Base-by-base conservation (phyloP, 441 rosid genomes). In the Croton setiger region DNA sequence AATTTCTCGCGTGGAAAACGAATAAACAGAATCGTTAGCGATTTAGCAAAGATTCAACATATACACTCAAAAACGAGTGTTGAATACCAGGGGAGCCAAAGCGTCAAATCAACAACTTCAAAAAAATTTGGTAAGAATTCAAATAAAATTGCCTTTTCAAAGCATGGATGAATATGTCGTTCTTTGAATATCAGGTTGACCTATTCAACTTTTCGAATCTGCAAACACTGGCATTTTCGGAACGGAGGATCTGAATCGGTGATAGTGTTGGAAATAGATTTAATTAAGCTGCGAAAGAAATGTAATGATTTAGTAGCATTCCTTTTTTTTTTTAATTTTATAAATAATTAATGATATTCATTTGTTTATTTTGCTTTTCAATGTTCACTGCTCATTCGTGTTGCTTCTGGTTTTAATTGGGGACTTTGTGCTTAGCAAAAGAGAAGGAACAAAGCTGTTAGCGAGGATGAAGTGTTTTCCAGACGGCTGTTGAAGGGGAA, bases 391-490 rank as follows among this genome's bases (percentile, higher is more conserved):
- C 31, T 43, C 36, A 39, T 37, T 60, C 11, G 48, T 8, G 47
- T 35, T 10, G 7, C 43, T 39, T 39, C 7, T 39, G 1, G 43
- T 5, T 39, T 39, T 39, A 35, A 14, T n/a, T 18, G n/a, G 43
- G 51, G 43, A 36, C 58, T 7, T 36, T 49, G 8, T 52, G 51
- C 33, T n/a, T 35, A 53, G 21, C 60, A 54, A 51, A 55, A 63
- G 44, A 51, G 51, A 52, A 62, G 60, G 52, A 37, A 44, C 35
- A 56, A 48, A 53, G 75, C 39, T 39, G 43, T 69, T 75, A 70
- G 54, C 62, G 83, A 68, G 77, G 61, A 79, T 78, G 81, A 71
- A 66, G 62, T 79, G 76, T 67, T 75, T 75, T 67, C 37, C 59
- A 21, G 44, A 63, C 74, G 54, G 72, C 74, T 63, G 63, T 60